Percentiles rank a stretch among this genome's conserved stretches.
Conservation (phyloP, 2,329 filamentous ascomycete species). For the Claviceps sp. region DNA sequence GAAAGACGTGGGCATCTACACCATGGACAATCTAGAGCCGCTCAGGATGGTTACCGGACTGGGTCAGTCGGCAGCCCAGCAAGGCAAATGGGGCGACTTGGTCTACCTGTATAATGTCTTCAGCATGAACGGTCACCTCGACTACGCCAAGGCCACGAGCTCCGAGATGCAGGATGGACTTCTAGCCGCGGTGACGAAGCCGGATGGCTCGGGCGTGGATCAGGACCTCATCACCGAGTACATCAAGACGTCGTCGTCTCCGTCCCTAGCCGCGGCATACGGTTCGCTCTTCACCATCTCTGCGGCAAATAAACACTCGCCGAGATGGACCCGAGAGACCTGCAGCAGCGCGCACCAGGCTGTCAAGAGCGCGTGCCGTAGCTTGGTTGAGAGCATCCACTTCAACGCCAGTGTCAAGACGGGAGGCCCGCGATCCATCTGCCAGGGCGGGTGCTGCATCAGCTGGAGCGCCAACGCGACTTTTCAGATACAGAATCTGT, state of each 20-base stretch:
- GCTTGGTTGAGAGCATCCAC: neutral
- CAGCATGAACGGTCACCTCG: slow-evolving; percentile 5
- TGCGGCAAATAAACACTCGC: neutral
- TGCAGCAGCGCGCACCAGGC: slow-evolving; percentile 2
- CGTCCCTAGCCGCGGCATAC: slow-evolving; percentile 1
- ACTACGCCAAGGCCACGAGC: slow-evolving; percentile 1
- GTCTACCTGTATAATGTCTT: slow-evolving; percentile 4
- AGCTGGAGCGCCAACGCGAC: slow-evolving; percentile 5
- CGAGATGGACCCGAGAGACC: neutral
- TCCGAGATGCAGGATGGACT: slow-evolving; percentile 2
- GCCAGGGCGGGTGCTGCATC: slow-evolving; percentile 4
- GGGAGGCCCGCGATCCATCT: slow-evolving; percentile 4
- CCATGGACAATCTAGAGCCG: slow-evolving; percentile 1
- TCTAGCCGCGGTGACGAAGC: slow-evolving; percentile 1
- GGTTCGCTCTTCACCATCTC: slow-evolving; percentile 1
- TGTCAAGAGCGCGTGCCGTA: neutral
- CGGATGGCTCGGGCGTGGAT: neutral
- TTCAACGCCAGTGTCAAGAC: slow-evolving; percentile 1
- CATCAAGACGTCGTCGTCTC: slow-evolving; percentile 3
- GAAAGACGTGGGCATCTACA: slow-evolving; percentile 1
- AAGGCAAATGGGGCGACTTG: slow-evolving; percentile 5
- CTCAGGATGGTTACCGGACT: slow-evolving; percentile 1
- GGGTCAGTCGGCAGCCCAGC: neutral
- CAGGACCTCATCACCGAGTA: slow-evolving; percentile 2
- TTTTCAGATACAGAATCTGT: slow-evolving; percentile 1